Evolutionary conservation across 345 rosid genomes (phyloP).

Genomic region (Moricandia moricandioides): DNA sequence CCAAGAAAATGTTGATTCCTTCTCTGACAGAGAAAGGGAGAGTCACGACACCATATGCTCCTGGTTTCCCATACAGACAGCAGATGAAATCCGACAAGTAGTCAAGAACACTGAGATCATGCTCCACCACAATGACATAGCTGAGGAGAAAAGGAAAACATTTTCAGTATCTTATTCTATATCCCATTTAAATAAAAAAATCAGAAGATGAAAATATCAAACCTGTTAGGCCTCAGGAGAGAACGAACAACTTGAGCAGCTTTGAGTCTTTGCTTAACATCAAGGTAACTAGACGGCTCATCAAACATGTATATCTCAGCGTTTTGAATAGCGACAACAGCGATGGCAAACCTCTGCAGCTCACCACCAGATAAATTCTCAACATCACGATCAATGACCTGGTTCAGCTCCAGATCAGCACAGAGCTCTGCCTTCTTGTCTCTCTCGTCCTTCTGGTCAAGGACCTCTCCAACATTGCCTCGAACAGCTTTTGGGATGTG

Average conservation of each 20-base stretch:
- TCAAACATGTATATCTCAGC: slow-evolving; percentile 99
- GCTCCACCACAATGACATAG: slow-evolving; percentile 98
- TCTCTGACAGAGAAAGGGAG: slow-evolving; percentile 97
- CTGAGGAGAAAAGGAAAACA: slow-evolving; percentile 39
- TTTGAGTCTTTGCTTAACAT: slow-evolving; percentile 97
- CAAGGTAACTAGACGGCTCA: slow-evolving; percentile 99
- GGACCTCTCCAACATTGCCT: slow-evolving; percentile 93
- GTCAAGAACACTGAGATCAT: slow-evolving; percentile 94
- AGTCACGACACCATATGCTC: slow-evolving; percentile 97
- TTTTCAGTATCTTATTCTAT: background rate
- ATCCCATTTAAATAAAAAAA: background rate
- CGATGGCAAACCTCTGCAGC: slow-evolving; percentile 97
- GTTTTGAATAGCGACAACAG: slow-evolving; percentile 92
- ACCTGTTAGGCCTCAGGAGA: slow-evolving; percentile 88
- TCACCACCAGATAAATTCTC: slow-evolving; percentile 98
- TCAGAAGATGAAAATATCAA: slow-evolving; percentile 15
- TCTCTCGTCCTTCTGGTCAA: slow-evolving; percentile 91
- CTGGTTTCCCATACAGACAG: slow-evolving; percentile 94
- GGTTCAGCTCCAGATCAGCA: slow-evolving; percentile 81
- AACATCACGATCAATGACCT: slow-evolving; percentile 87
- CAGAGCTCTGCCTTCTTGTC: slow-evolving; percentile 72
- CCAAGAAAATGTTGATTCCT: slow-evolving; percentile 92
- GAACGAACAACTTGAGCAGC: slow-evolving; percentile 95
- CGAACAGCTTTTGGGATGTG: slow-evolving; percentile 93
- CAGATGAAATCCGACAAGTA: slow-evolving; percentile 98